phyloP scores from a whole-genome alignment of 441 rosid genomes.

The Biscutella auriculata region DNA sequence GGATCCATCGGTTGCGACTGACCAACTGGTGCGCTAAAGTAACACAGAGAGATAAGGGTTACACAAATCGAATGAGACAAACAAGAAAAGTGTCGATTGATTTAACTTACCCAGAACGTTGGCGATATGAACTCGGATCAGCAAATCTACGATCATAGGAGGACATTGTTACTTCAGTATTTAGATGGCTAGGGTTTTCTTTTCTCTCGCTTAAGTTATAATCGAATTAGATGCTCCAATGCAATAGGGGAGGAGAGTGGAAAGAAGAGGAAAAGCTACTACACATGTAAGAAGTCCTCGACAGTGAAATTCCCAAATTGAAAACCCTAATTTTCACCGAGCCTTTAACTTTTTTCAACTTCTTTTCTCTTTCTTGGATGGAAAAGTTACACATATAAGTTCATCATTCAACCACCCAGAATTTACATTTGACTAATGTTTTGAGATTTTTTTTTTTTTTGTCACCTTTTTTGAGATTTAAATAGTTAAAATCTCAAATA shows the following conservation, averaged over 20 bases:
- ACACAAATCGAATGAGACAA: background rate
- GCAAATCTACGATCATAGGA: constrained; percentile 58
- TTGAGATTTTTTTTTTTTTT: too few species aligned
- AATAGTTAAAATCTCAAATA: too few species aligned
- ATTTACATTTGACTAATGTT: too few species aligned
- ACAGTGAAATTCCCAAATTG: constrained; percentile 14
- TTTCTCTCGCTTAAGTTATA: background rate
- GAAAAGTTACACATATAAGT: too few species aligned
- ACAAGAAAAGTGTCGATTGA: background rate
- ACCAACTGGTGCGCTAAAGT: constrained; percentile 46
- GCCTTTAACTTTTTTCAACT: too few species aligned
- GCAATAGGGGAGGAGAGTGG: background rate
- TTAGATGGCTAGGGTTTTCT: background rate
- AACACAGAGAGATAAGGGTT: background rate
- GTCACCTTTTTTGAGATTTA: too few species aligned
- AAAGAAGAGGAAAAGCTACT: background rate
- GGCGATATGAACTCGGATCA: constrained; percentile 78
- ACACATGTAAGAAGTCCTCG: too few species aligned
- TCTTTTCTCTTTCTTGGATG: too few species aligned
- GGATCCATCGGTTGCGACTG: constrained; percentile 33
- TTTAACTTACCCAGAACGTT: constrained; percentile 54
- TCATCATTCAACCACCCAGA: too few species aligned
- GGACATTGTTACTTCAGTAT: constrained; percentile 40
- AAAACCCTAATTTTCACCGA: constrained; percentile 17
- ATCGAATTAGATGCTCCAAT: constrained; percentile 15